Conservation (phyloP, 2,329 filamentous ascomycete genomes). For the Pseudocercospora pini-densiflorae region DNA sequence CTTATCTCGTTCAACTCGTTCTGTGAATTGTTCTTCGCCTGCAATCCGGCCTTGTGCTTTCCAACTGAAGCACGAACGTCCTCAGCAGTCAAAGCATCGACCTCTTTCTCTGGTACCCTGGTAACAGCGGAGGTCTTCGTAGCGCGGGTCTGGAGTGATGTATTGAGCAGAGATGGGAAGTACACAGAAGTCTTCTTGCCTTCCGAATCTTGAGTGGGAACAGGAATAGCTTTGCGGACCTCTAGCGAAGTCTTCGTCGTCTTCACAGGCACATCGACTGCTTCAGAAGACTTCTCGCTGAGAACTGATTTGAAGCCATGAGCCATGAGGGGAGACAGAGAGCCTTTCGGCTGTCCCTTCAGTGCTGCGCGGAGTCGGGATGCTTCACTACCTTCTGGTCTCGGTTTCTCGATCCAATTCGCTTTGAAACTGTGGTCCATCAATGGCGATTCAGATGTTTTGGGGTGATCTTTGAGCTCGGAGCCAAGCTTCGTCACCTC, state of each 20-base stretch:
- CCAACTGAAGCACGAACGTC: constrained; percentile 51
- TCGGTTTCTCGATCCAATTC: constrained; percentile 18
- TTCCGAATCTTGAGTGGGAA: constrained; percentile 25
- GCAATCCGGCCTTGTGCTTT: constrained; percentile 31
- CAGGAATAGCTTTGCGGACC: constrained; percentile 22
- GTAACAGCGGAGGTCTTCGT: constrained; percentile 35
- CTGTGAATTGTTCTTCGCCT: neutral
- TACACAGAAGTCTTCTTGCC: constrained; percentile 28
- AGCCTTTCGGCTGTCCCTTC: constrained; percentile 16
- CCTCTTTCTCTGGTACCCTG: constrained; percentile 43
- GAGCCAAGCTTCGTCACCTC: constrained; percentile 21
- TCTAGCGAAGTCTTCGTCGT: constrained; percentile 21
- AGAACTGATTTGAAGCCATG: constrained; percentile 21
- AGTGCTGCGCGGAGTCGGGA: constrained; percentile 20
- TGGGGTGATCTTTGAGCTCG: constrained; percentile 18
- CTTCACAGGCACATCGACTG: constrained; percentile 28
- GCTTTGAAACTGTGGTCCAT: constrained; percentile 22
- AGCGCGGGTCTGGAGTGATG: constrained; percentile 20
- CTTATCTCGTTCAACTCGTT: neutral
- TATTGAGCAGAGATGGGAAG: constrained; percentile 35
- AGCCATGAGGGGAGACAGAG: constrained; percentile 21
- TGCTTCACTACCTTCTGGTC: constrained; percentile 14
- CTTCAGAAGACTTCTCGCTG: neutral
- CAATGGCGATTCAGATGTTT: constrained; percentile 18
- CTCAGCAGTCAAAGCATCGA: constrained; percentile 48